Conservation (phyloP, 192 early-diverging fungal genomes). For the Funneliformis mosseae region DNA sequence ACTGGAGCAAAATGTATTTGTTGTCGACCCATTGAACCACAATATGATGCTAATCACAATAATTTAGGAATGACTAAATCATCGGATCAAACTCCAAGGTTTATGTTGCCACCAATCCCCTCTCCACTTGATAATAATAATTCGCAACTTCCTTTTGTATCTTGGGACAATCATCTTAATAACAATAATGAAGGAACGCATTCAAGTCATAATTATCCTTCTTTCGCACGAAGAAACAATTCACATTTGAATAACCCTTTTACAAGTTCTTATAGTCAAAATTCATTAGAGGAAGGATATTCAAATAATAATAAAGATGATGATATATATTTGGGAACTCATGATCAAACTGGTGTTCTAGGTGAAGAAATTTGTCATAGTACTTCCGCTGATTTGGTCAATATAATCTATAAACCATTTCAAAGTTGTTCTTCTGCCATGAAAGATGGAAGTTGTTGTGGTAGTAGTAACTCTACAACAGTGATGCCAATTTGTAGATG, state of each 20-base stretch:
- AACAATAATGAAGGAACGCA: not conserved
- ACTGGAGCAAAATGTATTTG: constrained; percentile 16
- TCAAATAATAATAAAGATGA: not conserved
- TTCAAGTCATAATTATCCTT: not conserved
- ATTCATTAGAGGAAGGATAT: not conserved
- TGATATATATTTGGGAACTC: not conserved
- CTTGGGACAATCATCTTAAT: no score
- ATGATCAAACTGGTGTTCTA: constrained; percentile 3
- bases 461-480: not conserved
- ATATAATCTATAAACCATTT: constrained; percentile 23
- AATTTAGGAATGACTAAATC: not conserved
- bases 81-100: not conserved
- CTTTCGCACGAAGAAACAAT: not conserved
- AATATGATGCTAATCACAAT: not conserved
- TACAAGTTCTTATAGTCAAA: not conserved
- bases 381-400: constrained; percentile 8
- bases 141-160: not conserved
- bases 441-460: constrained; percentile 24
- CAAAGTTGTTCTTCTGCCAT: constrained; percentile 17
- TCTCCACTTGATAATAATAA: not conserved
- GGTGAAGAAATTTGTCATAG: constrained; percentile 20
- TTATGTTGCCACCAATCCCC: not conserved
- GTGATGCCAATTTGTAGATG: constrained; percentile 39
- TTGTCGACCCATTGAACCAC: not conserved
- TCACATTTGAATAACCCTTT: not conserved